phyloP scores from a whole-genome alignment of 2,329 filamentous ascomycete genomes.

The Orbilia brochopaga region DNA sequence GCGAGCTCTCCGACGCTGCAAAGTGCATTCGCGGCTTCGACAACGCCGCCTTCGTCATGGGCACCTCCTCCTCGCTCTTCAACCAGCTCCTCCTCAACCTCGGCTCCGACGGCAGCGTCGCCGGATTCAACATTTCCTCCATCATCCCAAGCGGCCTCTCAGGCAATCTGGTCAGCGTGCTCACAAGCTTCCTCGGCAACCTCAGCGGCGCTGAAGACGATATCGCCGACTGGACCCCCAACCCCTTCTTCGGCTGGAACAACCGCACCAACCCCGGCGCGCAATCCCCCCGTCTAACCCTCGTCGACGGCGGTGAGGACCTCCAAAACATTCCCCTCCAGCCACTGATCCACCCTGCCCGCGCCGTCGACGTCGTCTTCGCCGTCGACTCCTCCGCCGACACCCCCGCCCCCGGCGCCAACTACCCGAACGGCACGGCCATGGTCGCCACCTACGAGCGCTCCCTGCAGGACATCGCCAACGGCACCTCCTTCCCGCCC shows the following conservation, averaged over 20 bases:
- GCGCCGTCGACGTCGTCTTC: slow-evolving; percentile 80
- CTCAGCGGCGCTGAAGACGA: slow-evolving; percentile 65
- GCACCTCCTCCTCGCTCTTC: slow-evolving; percentile 83
- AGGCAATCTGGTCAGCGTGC: slow-evolving; percentile 61
- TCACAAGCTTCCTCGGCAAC: slow-evolving; percentile 64
- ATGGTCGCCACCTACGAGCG: slow-evolving; percentile 76
- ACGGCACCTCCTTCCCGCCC: slow-evolving; percentile 73
- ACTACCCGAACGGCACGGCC: slow-evolving; percentile 79
- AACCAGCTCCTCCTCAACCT: slow-evolving; percentile 75
- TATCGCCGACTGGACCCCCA: slow-evolving; percentile 75
- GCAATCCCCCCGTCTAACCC: slow-evolving; percentile 64
- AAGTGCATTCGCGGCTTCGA: slow-evolving; percentile 79
- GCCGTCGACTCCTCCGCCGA: slow-evolving; percentile 80
- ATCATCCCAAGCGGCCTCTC: slow-evolving; percentile 60
- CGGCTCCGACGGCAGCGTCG: slow-evolving; percentile 57
- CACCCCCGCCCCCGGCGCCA: slow-evolving; percentile 60
- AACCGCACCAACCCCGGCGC: slow-evolving; percentile 67
- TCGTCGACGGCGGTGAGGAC: slow-evolving; percentile 81
- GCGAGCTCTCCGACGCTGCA: slow-evolving; percentile 62
- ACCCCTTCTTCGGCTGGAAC: slow-evolving; percentile 75
- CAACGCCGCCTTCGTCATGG: slow-evolving; percentile 81
- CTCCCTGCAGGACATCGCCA: slow-evolving; percentile 62
- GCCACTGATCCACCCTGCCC: slow-evolving; percentile 74
- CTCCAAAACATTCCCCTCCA: slow-evolving; percentile 79
- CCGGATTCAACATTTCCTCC: slow-evolving; percentile 42